Evolutionary conservation across 495 filamentous ascomycete species (phyloP).

Genomic region (Massariosphaeria phaeospora): DNA sequence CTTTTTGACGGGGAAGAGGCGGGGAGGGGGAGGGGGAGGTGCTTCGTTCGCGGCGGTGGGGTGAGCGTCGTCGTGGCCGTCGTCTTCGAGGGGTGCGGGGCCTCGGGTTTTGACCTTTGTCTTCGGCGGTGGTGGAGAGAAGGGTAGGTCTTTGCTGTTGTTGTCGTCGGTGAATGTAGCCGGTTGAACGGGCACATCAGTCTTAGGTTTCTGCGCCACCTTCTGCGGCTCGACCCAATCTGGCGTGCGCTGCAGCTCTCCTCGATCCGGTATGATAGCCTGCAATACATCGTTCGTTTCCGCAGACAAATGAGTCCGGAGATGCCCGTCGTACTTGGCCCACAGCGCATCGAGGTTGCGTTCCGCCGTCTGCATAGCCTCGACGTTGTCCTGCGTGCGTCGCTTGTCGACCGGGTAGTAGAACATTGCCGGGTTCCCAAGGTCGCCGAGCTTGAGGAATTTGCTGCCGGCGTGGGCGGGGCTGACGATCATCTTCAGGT

Average conservation of each 20-base stretch:
- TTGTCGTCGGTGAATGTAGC: too few relatives aligned
- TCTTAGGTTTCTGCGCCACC: too few relatives aligned
- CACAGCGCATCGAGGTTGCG: conserved; percentile 50
- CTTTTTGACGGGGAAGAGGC: conserved; percentile 42
- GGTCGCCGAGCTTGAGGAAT: too few relatives aligned
- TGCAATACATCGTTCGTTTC: too few relatives aligned
- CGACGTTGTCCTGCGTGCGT: conserved; percentile 43
- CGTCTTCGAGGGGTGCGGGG: conserved; percentile 8
- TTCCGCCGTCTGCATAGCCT: conserved; percentile 47
- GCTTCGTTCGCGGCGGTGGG: neutral
- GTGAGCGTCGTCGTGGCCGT: neutral
- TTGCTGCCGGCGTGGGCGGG: too few relatives aligned
- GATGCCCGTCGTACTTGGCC: conserved; percentile 28
- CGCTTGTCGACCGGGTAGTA: conserved; percentile 50
- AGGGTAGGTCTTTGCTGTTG: neutral
- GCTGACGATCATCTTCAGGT: too few relatives aligned
- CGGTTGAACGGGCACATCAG: too few relatives aligned
- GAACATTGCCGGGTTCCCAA: conserved; percentile 41
- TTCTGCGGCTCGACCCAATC: too few relatives aligned
- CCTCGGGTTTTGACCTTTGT: conserved; percentile 46
- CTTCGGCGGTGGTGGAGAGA: conserved; percentile 8
- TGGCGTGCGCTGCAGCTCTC: too few relatives aligned
- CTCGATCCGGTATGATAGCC: too few relatives aligned
- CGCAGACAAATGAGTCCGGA: too few relatives aligned
- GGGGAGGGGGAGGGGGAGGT: too few relatives aligned